These are phyloP conservation scores for Tylopilus felleus DNA, from an alignment of 768 basidiomycete species.

Conservation along the genomic window DNA sequence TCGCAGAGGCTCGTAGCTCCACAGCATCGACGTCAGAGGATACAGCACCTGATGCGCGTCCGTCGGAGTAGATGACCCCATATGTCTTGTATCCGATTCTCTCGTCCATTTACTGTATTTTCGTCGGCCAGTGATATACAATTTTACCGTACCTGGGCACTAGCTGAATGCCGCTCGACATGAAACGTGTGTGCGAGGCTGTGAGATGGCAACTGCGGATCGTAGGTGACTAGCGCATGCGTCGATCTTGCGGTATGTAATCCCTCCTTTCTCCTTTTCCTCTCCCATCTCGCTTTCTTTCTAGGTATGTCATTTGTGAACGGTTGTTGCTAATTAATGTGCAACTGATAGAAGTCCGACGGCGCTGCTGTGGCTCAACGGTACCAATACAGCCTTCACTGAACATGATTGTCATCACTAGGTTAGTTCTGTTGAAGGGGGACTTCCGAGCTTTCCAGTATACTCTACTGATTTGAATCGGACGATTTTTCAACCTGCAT, in stretches of 20 bases:
- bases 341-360: too few species aligned
- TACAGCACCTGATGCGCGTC: not conserved
- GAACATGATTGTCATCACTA: too few species aligned
- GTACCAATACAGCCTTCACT: too few species aligned
- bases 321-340: too few species aligned
- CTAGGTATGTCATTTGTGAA: too few species aligned
- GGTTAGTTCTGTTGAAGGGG: too few species aligned
- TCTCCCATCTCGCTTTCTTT: too few species aligned
- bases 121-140: conserved; percentile 1
- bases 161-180: not conserved
- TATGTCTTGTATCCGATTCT: not conserved
- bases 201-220: not conserved
- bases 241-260: not conserved
- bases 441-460: not conserved
- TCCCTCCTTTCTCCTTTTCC: too few species aligned
- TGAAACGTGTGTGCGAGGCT: not conserved
- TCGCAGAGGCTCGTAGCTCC: conserved; percentile 13
- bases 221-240: too few species aligned
- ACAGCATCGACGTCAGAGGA: not conserved
- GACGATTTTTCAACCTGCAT: not conserved
- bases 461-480: not conserved
- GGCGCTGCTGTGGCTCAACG: too few species aligned
- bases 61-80: conserved; percentile 12
- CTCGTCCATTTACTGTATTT: conserved; percentile 6
- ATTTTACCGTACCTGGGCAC: not conserved